Base-by-base conservation (phyloP, 2,329 filamentous ascomycete species). In the Fusarium mangiferae region DNA sequence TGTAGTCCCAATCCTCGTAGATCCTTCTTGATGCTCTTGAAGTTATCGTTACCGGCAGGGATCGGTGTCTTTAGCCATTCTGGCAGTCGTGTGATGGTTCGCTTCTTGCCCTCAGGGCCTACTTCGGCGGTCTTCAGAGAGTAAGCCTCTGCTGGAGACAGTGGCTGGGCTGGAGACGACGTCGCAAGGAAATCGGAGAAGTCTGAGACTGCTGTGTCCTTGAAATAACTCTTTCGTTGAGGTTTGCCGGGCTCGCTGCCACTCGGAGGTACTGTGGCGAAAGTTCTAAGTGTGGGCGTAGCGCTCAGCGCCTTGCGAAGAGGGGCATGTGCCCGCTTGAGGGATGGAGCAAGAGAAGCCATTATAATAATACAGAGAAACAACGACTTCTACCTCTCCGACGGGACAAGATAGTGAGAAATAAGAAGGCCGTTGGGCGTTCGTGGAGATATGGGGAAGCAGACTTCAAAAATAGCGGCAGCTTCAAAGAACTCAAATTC, bases 41-140 rank as follows among this genome's bases (percentile, higher is more conserved):
- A 98, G 84, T 97, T 97, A 65, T 87, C 84, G 81, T 90, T 93
- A 71, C 92, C 92, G 18, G 91, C 90, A 0, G 96, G 96, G 64
- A 99, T 96, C 4, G 95, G 94, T 28, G 96, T 99, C 88, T 98
- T 98, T 73, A 99, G 90, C 96, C 96, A 99, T 76, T 92, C 90
- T 26, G 96, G 96, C 55, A 99, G 87, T 54, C 96, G 91, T 20
- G 90, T 92, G 77, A 92, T 90, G 76, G 90, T 91, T 74, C 85
- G 87, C 81, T 90, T 89, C 81, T 87, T 89, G 68, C 90, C 90
- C 35, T 86, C 87, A 26, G 90, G 90, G 42, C 90, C 90, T 77
- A 92, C 90, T 79, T 91, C 86, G 74, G 89, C 90, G 44, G 90
- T 92, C 74, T 87, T 86, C 46, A 91, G 84, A 62, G 87, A 85